Evolutionary conservation across 2,329 filamentous ascomycete genomes (phyloP), one percentile per base, ranked within the genome.

Genomic region (Monosporascus ibericus): DNA sequence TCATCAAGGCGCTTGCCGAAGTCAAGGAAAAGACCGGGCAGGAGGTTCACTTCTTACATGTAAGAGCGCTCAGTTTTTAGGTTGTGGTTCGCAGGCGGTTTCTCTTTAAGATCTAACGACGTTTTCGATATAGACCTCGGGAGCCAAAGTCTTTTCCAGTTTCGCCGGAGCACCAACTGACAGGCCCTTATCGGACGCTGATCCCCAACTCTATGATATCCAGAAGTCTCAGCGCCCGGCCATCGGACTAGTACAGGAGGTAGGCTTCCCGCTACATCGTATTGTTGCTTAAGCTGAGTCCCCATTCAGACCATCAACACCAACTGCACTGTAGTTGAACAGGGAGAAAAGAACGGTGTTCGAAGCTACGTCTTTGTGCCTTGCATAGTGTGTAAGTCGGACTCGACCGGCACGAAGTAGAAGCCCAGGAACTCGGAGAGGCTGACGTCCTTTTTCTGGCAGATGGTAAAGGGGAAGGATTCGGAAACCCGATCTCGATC

Each of bases 351-450:
- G 11, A 53, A 69, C 15, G 75, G 73, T 0, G 74, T 81, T 3
- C 67, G 65, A 30, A 73, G 70, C 52, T 81, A 81, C 56, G 72
- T 81, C n/a, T 80, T 81, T 59, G 65, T 65, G 0, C 78, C 78
- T 1, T 81, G 78, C 57, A 74, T 81, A 27, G 78, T 81, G 15
- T 80, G 70, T 70, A 59, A 58, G 66, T 55, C 5, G 5, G 11
- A 8, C 11, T 20, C 24, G 17, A 18, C 40, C 11, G 11, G 17
- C 6, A 2, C 2, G 20, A 17, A 3, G 34, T 36, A 22, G 9
- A 8, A 36, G 15, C 17, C n/a, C 11, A 42, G 44, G 6, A 38
- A 4, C 3, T 24, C 2, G 36, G 9, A 8, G 3, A 24, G 22
- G 17, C 17, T 14, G 6, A 20, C 18, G 18, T 2, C 40, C 5